Evolutionary conservation across 108 stramenopile genomes (phyloP).

Genomic region (Nitzschia putrida): DNA sequence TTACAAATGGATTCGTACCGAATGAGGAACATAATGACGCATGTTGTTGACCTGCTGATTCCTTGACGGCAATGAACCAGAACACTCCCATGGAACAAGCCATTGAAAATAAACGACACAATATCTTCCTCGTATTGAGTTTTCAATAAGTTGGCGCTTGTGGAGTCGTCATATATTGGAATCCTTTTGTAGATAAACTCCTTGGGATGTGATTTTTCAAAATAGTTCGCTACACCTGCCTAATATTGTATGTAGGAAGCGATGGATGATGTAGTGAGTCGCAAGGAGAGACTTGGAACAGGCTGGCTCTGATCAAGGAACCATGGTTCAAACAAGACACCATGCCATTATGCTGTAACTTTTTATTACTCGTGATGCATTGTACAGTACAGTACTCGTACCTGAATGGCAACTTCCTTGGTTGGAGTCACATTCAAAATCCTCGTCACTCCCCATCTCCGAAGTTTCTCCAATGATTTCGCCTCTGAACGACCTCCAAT

Average conservation of each 20-base stretch:
- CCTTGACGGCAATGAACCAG: slow-evolving; percentile 78
- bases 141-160: slow-evolving; percentile 49
- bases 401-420: slow-evolving; percentile 65
- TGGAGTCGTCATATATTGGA: slow-evolving; percentile 67
- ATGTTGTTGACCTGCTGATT: slow-evolving; percentile 66
- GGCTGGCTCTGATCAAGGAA: no score
- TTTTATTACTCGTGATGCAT: no score
- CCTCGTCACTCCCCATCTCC: slow-evolving; percentile 48
- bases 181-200: slow-evolving; percentile 66
- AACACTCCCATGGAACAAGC: slow-evolving; percentile 75
- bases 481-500: slow-evolving; percentile 72
- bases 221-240: slow-evolving; percentile 80
- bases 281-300: no score
- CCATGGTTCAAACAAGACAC: no score
- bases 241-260: slow-evolving; percentile 10
- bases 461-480: slow-evolving; percentile 52
- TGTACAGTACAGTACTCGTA: slow-evolving; percentile 1
- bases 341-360: no score
- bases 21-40: slow-evolving; percentile 69
- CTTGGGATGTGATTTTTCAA: slow-evolving; percentile 41
- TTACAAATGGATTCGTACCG: slow-evolving; percentile 26
- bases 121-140: slow-evolving; percentile 41
- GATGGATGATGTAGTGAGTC: no score
- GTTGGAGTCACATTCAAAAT: slow-evolving; percentile 75
- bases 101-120: slow-evolving; percentile 59